A percentile compares a stretch with the other conserved stretches of the same genome.
Conservation (phyloP, 345 rosid species). For the Acer yangbiense region DNA sequence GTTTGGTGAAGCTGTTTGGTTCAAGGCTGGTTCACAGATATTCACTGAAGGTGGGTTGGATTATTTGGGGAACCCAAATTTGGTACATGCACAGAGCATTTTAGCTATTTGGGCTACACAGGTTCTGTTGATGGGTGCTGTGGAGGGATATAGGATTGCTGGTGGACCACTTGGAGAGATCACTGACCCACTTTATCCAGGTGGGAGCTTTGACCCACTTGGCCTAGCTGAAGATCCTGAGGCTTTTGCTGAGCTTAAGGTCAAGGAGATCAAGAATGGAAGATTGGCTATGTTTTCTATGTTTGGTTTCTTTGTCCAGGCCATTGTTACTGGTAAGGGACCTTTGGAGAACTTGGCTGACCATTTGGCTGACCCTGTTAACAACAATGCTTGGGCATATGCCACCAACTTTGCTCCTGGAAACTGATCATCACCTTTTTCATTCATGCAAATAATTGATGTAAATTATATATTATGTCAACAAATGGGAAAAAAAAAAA, state of each 20-base stretch:
- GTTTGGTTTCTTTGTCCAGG: constrained; percentile 26
- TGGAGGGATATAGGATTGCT: constrained; percentile 21
- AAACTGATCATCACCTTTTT: not conserved
- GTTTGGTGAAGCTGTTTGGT: constrained; percentile 20
- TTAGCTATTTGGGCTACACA: constrained; percentile 16
- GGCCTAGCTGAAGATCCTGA: constrained; percentile 21
- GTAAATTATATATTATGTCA: not conserved
- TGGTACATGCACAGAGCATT: constrained; percentile 16
- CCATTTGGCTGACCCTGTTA: constrained; percentile 24
- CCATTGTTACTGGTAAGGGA: constrained; percentile 22
- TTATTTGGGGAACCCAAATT: constrained; percentile 15
- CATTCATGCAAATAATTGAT: not conserved
- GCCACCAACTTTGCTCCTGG: constrained; percentile 27
- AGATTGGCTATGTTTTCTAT: constrained; percentile 23
- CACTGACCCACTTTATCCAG: not conserved
- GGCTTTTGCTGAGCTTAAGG: constrained; percentile 24
- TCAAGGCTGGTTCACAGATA: constrained; percentile 19
- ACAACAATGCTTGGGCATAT: constrained; percentile 20
- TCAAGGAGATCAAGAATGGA: constrained; percentile 16
- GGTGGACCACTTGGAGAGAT: constrained; percentile 18
- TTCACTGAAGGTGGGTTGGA: constrained; percentile 22
- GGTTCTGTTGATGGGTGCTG: constrained; percentile 21
- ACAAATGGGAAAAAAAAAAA: not conserved
- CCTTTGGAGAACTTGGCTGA: constrained; percentile 22
- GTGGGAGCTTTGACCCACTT: constrained; percentile 15